Conservation (phyloP, 2,329 filamentous ascomycete species). For the Aspergillus sojae region DNA sequence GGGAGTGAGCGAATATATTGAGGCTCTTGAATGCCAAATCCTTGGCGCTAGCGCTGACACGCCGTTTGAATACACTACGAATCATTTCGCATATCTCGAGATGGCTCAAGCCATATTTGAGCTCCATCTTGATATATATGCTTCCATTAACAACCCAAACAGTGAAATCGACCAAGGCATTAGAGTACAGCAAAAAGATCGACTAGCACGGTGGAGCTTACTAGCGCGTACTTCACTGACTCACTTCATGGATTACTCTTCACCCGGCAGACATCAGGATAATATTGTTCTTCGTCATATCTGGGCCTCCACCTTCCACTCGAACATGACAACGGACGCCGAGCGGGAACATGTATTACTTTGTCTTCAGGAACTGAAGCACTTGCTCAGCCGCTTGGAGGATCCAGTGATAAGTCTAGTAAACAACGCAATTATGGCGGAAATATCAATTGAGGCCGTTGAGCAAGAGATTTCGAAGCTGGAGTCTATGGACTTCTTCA, state of each 20-base stretch:
- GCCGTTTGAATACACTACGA: conserved; percentile 30
- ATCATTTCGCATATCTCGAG: conserved; percentile 48
- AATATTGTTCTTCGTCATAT: conserved; percentile 62
- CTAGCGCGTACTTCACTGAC: conserved; percentile 59
- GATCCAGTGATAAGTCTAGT: conserved; percentile 62
- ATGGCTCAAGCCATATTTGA: conserved; percentile 66
- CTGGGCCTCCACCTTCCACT: conserved; percentile 66
- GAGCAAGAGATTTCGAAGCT: conserved; percentile 90
- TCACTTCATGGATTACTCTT: conserved; percentile 38
- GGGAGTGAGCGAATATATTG: conserved; percentile 39
- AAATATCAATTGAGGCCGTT: conserved; percentile 78
- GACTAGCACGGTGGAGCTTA: conserved; percentile 62
- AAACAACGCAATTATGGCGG: conserved; percentile 87
- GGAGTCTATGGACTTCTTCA: conserved; percentile 95
- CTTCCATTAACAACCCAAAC: conserved; percentile 62
- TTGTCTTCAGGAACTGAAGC: conserved; percentile 65
- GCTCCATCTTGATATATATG: conserved; percentile 67
- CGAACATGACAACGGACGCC: conserved; percentile 59
- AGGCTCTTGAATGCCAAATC: conserved; percentile 30
- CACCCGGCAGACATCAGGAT: conserved; percentile 34
- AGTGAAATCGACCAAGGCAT: conserved; percentile 57
- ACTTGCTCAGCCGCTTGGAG: conserved; percentile 52
- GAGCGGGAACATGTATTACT: conserved; percentile 62
- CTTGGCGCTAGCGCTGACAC: conserved; percentile 23
- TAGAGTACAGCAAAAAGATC: conserved; percentile 58